Conservation (phyloP, 768 basidiomycete species). For the Rubroboletus satanas region DNA sequence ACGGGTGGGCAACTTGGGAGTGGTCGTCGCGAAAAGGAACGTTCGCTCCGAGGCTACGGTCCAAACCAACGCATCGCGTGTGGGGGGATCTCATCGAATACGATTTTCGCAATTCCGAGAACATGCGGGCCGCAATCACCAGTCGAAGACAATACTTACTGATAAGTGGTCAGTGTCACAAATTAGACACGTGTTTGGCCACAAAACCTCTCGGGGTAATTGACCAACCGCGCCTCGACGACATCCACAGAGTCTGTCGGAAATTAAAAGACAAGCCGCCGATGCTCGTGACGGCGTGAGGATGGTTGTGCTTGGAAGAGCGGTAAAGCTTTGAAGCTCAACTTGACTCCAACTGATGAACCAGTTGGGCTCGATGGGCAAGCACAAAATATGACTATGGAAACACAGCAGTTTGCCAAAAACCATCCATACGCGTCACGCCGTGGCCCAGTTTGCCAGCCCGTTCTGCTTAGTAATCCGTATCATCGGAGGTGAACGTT, state of each 20-base stretch:
- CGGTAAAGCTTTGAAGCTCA: background rate
- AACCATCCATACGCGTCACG: background rate
- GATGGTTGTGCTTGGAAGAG: background rate
- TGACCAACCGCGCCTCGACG: constrained; percentile 6
- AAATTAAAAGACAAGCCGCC: constrained; percentile 24
- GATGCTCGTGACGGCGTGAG: background rate
- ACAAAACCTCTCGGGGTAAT: background rate
- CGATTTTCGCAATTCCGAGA: background rate
- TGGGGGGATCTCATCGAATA: constrained; percentile 10
- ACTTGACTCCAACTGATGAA: background rate
- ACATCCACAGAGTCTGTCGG: constrained; percentile 13
- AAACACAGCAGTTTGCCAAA: background rate
- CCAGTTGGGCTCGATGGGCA: too few relatives aligned
- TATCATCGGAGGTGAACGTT: background rate
- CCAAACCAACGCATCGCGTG: background rate
- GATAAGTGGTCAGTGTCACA: background rate
- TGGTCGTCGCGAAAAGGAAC: background rate
- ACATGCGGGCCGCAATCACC: constrained; percentile 2
- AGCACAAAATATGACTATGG: background rate
- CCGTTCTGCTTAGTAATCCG: constrained; percentile 18
- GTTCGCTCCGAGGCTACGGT: background rate
- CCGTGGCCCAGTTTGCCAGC: background rate
- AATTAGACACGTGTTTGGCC: constrained; percentile 5
- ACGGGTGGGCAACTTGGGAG: background rate
- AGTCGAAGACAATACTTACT: background rate